Percentiles rank a stretch among this genome's conserved stretches.
Evolutionary conservation across 352 stramenopile genomes (phyloP).

Genomic region (Globisporangium apiculatum): DNA sequence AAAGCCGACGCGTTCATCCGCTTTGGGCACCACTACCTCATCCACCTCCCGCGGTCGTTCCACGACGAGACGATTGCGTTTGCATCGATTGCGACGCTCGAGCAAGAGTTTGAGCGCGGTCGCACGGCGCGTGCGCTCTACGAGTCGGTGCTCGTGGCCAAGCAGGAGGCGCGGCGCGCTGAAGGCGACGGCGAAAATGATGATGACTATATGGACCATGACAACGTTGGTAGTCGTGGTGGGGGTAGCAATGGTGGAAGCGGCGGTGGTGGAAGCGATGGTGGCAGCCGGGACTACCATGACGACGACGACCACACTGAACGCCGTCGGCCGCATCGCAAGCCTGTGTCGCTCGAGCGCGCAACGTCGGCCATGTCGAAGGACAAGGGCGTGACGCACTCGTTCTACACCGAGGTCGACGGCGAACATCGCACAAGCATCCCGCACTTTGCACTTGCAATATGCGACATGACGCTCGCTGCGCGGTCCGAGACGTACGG

Average conservation of each 20-base stretch:
- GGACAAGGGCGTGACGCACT: conserved; percentile 70
- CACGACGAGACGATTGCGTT: conserved; percentile 64
- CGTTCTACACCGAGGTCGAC: conserved; percentile 69
- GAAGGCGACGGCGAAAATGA: not conserved
- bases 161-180: conserved; percentile 15
- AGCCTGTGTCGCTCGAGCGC: conserved; percentile 27
- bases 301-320: conserved; percentile 2
- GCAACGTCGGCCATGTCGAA: conserved; percentile 24
- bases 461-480: conserved; percentile 33
- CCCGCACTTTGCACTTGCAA: conserved; percentile 29
- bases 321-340: not conserved
- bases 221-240: not conserved
- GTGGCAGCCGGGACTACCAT: not conserved
- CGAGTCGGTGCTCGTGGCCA: conserved; percentile 59
- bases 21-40: conserved; percentile 77
- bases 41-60: conserved; percentile 71
- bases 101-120: conserved; percentile 72
- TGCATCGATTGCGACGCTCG: conserved; percentile 66
- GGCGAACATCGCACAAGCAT: conserved; percentile 23
- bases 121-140: conserved; percentile 64
- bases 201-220: conserved; percentile 1
- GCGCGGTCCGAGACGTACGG: conserved; percentile 40
- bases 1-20: conserved; percentile 61
- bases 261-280: not conserved
- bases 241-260: not conserved